phyloP scores from a whole-genome alignment of 176 grass and related monocot species.

The Pontederia paniculata region DNA sequence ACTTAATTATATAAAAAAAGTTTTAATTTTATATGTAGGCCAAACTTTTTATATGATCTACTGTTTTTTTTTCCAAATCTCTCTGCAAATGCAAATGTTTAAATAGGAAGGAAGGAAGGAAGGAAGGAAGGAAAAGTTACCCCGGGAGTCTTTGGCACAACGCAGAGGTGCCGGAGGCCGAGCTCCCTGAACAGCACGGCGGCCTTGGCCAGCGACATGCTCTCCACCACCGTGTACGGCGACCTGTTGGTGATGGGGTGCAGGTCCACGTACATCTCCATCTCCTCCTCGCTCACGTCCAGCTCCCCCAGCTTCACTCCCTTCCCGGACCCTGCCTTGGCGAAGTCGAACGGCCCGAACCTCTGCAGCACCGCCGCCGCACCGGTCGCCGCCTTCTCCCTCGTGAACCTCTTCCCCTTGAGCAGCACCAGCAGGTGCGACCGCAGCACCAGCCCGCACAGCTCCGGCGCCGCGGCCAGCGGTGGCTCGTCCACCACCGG shows the following conservation, averaged over 20 bases:
- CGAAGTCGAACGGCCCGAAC: conserved; percentile 51
- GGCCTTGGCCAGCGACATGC: conserved; percentile 59
- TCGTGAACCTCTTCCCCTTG: conserved; percentile 32
- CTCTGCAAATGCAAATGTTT: too few relatives aligned
- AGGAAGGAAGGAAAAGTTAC: too few relatives aligned
- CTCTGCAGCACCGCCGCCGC: conserved; percentile 28
- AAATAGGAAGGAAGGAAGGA: too few relatives aligned
- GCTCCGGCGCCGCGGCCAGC: conserved; percentile 33
- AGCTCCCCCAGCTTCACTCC: conserved; percentile 37
- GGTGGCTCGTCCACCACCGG: conserved; percentile 44
- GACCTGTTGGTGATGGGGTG: conserved; percentile 55
- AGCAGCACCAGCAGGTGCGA: conserved; percentile 59
- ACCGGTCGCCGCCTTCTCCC: conserved; percentile 24
- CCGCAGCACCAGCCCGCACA: conserved; percentile 51
- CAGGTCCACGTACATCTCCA: conserved; percentile 62
- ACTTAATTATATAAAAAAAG: too few relatives aligned
- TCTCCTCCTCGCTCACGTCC: conserved; percentile 36
- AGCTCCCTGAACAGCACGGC: conserved; percentile 51
- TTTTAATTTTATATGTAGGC: too few relatives aligned
- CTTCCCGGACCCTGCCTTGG: conserved; percentile 53
- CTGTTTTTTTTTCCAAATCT: too few relatives aligned
- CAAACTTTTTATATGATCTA: too few relatives aligned
- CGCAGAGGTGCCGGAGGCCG: conserved; percentile 51
- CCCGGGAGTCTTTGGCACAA: conserved; percentile 55
- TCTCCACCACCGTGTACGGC: conserved; percentile 52